A percentile compares a stretch with the other conserved stretches of the same genome.
These are phyloP conservation scores for Aureobasidium zeae DNA, from an alignment of 2,329 filamentous ascomycete species.

Conservation along the genomic window DNA sequence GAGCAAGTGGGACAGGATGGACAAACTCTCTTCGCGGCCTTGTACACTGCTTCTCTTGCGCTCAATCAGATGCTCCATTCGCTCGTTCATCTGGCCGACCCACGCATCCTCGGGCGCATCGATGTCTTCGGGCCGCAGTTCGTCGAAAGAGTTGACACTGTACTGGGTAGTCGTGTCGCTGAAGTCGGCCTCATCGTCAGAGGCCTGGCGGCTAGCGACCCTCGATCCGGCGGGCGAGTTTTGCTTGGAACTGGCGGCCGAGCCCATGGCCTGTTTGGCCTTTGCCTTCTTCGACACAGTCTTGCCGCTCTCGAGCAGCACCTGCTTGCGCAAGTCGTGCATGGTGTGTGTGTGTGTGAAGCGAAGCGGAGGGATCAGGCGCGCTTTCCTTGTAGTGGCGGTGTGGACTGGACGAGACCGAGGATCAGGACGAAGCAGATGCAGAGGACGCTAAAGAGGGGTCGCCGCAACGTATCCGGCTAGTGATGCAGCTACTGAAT, in stretches of 20 bases:
- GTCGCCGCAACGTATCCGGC: conserved; percentile 1
- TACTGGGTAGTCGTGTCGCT: conserved; percentile 47
- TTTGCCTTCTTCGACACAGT: conserved; percentile 61
- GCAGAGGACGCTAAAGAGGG: neutral
- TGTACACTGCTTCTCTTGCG: conserved; percentile 70
- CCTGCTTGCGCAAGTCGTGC: conserved; percentile 51
- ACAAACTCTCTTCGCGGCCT: conserved; percentile 56
- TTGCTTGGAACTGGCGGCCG: conserved; percentile 49
- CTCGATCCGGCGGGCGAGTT: conserved; percentile 51
- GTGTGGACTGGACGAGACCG: neutral
- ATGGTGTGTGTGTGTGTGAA: conserved; percentile 17
- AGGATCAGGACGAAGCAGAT: neutral
- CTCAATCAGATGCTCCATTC: conserved; percentile 62
- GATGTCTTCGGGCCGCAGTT: conserved; percentile 46
- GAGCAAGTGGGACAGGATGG: conserved; percentile 54
- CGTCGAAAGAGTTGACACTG: conserved; percentile 59
- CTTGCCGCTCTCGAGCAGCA: conserved; percentile 63
- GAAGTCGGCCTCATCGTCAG: conserved; percentile 51
- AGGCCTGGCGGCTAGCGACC: conserved; percentile 52
- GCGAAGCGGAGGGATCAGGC: neutral
- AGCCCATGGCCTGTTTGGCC: conserved; percentile 40
- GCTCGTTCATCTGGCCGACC: conserved; percentile 53
- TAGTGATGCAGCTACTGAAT: conserved; percentile 7
- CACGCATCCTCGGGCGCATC: conserved; percentile 45
- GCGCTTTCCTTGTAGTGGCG: neutral